Percentiles rank a stretch among this genome's conserved stretches.
phyloP scores from a whole-genome alignment of 257 asterid genomes.

The Jasminum sambac region DNA sequence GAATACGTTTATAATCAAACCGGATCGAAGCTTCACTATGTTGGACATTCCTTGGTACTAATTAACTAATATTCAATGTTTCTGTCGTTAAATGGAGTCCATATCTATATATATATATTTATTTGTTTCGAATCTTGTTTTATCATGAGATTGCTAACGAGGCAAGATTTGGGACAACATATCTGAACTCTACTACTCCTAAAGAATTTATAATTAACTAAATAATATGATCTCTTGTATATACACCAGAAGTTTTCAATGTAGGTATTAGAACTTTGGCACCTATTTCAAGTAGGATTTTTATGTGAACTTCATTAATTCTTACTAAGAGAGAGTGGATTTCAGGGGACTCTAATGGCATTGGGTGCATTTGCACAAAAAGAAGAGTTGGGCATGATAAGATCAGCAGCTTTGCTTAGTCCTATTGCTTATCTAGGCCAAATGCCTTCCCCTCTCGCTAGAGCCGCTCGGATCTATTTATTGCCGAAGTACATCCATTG shows the following conservation, averaged over 20 bases:
- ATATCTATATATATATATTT: too few relatives aligned
- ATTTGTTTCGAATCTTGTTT: too few relatives aligned
- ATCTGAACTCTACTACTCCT: too few relatives aligned
- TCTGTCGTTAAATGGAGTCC: too few relatives aligned
- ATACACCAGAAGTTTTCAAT: too few relatives aligned
- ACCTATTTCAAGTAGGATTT: too few relatives aligned
- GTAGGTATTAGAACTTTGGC: too few relatives aligned
- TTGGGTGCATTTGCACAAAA: constrained; percentile 60
- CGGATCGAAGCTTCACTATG: constrained; percentile 62
- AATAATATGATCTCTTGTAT: too few relatives aligned
- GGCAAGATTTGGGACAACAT: too few relatives aligned
- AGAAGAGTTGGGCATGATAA: constrained; percentile 36
- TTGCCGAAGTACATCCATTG: constrained; percentile 53
- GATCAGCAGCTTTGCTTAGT: constrained; percentile 70
- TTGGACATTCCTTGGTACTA: constrained; percentile 76
- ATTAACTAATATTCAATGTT: not conserved
- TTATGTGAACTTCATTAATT: not conserved
- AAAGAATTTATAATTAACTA: too few relatives aligned
- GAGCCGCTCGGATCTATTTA: constrained; percentile 44
- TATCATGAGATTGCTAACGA: too few relatives aligned
- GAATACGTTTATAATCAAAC: constrained; percentile 57
- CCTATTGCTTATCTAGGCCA: constrained; percentile 74
- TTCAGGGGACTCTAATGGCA: constrained; percentile 79
- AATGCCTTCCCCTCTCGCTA: constrained; percentile 56
- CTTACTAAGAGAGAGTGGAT: not conserved